These are phyloP conservation scores for Pleurostoma richardsiae DNA, from an alignment of 2,329 filamentous ascomycete species.

Conservation along the genomic window DNA sequence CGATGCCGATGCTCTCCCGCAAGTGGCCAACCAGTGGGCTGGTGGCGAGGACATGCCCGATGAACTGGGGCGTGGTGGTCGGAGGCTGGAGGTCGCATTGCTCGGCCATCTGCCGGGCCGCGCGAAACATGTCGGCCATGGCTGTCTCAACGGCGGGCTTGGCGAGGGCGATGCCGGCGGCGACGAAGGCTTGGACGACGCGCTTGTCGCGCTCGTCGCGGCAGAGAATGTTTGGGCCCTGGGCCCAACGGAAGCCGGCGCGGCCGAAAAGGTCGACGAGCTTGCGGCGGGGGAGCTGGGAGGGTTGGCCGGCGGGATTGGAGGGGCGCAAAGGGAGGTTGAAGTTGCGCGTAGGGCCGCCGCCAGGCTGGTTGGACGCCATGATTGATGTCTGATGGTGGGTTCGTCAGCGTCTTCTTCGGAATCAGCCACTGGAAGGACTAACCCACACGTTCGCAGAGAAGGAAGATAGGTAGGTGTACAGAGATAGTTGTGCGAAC, in stretches of 20 bases:
- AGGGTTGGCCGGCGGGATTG: no score
- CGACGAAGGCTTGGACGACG: neutral
- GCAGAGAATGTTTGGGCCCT: neutral
- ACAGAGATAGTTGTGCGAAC: no score
- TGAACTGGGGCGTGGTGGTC: neutral
- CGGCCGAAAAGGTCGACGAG: neutral
- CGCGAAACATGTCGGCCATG: neutral
- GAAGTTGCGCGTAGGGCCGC: no score
- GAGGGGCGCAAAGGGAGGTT: no score
- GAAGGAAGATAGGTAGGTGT: no score
- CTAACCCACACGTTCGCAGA: no score
- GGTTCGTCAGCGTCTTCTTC: no score
- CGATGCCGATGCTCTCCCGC: neutral
- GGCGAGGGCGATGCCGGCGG: neutral
- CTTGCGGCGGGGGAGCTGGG: neutral
- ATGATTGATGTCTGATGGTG: no score
- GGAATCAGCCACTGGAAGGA: no score
- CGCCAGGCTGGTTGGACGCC: no score
- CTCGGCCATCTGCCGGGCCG: neutral
- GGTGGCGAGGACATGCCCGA: neutral
- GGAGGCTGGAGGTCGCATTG: neutral
- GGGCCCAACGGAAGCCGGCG: neutral
- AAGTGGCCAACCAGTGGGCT: neutral
- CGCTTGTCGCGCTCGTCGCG: neutral
- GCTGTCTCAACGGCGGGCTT: neutral